Conservation (phyloP, 768 basidiomycete species). For the Psilocybe tampanensis region DNA sequence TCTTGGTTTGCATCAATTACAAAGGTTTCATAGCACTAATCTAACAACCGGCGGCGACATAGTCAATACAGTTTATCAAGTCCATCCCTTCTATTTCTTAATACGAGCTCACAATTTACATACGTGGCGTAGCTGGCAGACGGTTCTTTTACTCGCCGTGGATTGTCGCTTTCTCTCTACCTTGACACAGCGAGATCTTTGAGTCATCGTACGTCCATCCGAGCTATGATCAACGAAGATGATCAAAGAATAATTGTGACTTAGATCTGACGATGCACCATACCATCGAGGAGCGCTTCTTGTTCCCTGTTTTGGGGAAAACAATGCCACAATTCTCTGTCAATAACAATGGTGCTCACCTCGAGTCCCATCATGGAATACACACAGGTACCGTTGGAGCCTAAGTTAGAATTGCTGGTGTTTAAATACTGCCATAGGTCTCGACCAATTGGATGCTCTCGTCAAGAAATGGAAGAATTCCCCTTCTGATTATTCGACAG, state of each 20-base stretch:
- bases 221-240: neutral
- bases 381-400: constrained; percentile 43
- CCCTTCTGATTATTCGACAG: constrained; percentile 49
- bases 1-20: no score
- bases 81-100: constrained; percentile 12
- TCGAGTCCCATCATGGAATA: constrained; percentile 53
- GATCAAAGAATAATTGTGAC: neutral
- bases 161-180: constrained; percentile 44
- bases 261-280: constrained; percentile 59
- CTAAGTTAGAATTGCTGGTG: neutral
- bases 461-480: constrained; percentile 44
- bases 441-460: constrained; percentile 43
- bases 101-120: neutral
- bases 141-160: constrained; percentile 48
- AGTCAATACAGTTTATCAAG: constrained; percentile 51
- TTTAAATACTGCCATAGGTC: constrained; percentile 30
- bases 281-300: constrained; percentile 51
- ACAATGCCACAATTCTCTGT: constrained; percentile 50
- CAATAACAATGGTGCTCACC: constrained; percentile 42
- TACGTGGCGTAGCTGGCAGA: constrained; percentile 45
- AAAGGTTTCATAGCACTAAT: no score
- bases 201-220: constrained; percentile 39
- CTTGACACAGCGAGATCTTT: constrained; percentile 41
- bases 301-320: constrained; percentile 54
- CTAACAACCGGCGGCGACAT: no score